Conservation (phyloP, 306 rosid species). For the Cucumis hystrix region DNA sequence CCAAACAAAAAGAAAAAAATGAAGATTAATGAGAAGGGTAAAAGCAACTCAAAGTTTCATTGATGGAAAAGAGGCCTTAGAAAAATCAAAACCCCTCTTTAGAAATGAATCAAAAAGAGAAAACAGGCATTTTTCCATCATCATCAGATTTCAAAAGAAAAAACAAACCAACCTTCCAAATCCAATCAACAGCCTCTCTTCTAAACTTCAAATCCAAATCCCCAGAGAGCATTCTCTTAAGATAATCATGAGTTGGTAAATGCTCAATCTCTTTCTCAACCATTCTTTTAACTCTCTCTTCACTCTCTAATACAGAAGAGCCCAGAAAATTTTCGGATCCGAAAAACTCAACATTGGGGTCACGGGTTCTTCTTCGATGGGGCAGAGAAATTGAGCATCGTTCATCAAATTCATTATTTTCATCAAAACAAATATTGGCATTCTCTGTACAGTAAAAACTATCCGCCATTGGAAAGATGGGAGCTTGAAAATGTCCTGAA, state of each 20-base stretch:
- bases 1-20: constrained; percentile 7
- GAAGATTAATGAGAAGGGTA: neutral
- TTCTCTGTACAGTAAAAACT: constrained; percentile 33
- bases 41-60: neutral
- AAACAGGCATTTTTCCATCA: neutral
- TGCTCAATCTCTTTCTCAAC: constrained; percentile 40
- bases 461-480: constrained; percentile 33
- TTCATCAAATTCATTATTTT: constrained; percentile 24
- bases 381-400: constrained; percentile 17
- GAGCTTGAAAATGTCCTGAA: constrained; percentile 5
- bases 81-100: neutral
- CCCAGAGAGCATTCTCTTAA: constrained; percentile 43
- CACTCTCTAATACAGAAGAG: constrained; percentile 29
- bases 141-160: neutral
- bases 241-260: constrained; percentile 53
- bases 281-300: constrained; percentile 30
- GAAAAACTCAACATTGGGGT: constrained; percentile 9
- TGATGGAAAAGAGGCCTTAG: neutral
- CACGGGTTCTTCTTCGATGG: constrained; percentile 14
- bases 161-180: constrained; percentile 47
- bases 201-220: constrained; percentile 55
- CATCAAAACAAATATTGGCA: constrained; percentile 27
- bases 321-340: constrained; percentile 25
- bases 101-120: neutral
- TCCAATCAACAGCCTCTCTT: constrained; percentile 64